Conservation (phyloP, 805 yeast genomes). For the Nakazawaea ambrosiae region DNA sequence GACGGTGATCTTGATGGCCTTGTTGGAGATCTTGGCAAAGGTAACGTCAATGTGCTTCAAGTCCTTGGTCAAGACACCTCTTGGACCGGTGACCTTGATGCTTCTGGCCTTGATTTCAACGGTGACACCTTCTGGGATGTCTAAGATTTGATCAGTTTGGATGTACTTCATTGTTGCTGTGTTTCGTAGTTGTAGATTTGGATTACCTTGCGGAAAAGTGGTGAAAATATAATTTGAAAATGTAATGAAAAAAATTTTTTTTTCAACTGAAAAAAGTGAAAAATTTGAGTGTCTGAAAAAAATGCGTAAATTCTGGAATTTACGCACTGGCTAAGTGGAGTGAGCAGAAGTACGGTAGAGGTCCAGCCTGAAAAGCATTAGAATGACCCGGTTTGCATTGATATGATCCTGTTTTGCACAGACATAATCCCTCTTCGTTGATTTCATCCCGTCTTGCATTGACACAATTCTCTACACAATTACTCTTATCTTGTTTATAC, state of each 20-base stretch:
- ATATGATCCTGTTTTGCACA: too few relatives aligned
- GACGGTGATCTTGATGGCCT: constrained; percentile 79
- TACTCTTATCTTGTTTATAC: too few relatives aligned
- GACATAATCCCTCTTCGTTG: too few relatives aligned
- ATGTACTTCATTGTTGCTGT: constrained; percentile 46
- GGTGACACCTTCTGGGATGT: constrained; percentile 86
- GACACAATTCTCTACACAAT: too few relatives aligned
- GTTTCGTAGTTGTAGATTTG: neutral
- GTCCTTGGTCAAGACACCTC: constrained; percentile 89
- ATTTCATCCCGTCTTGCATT: too few relatives aligned
- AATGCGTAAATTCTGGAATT: constrained; percentile 3
- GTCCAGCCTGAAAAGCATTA: too few relatives aligned
- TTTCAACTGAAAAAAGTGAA: neutral
- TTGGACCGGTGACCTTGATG: constrained; percentile 93
- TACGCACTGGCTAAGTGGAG: neutral
- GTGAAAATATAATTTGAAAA: neutral
- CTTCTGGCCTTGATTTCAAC: constrained; percentile 87
- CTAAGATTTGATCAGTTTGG: constrained; percentile 52
- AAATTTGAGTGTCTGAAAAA: neutral
- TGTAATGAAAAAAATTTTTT: constrained; percentile 1
- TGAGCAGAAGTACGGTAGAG: neutral
- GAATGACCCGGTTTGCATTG: too few relatives aligned
- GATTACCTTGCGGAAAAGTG: neutral
- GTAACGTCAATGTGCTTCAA: constrained; percentile 93
- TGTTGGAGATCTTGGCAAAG: constrained; percentile 70